These are phyloP conservation scores for Sinapis alba DNA, from an alignment of 441 rosid species.

Conservation along the genomic window DNA sequence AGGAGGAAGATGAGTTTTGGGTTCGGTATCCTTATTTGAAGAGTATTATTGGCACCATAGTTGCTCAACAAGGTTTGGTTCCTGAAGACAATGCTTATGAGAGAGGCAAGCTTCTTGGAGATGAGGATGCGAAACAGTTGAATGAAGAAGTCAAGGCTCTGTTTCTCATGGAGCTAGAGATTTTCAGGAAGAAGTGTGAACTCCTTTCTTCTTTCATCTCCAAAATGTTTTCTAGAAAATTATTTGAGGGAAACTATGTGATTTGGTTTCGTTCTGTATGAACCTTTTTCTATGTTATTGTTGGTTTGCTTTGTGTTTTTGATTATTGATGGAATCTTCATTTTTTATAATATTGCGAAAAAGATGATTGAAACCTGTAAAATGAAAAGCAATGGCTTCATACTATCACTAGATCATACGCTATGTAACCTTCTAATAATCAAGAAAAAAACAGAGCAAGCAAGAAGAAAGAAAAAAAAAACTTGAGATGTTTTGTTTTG, in stretches of 20 bases:
- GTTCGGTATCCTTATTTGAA: neutral
- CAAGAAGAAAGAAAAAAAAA: neutral
- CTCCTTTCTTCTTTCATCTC: neutral
- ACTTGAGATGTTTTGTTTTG: neutral
- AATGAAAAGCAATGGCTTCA: neutral
- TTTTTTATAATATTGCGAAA: neutral
- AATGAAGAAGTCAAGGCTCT: neutral
- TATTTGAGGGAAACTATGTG: neutral
- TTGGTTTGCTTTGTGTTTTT: no score
- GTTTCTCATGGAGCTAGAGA: neutral
- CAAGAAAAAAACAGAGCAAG: neutral
- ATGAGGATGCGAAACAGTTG: neutral
- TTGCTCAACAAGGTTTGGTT: neutral
- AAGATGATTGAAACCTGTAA: neutral
- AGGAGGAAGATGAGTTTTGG: constrained; percentile 18
- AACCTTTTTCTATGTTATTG: no score
- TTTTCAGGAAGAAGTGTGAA: neutral
- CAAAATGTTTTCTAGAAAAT: neutral
- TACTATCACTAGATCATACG: neutral
- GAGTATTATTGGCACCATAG: neutral
- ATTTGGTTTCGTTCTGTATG: neutral
- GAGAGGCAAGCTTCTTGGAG: constrained; percentile 8
- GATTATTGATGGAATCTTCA: neutral
- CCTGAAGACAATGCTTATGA: neutral
- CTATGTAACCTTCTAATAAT: neutral